Base-by-base conservation (phyloP, 805 yeast species). In the Trichomonascus vanleenenianus region DNA sequence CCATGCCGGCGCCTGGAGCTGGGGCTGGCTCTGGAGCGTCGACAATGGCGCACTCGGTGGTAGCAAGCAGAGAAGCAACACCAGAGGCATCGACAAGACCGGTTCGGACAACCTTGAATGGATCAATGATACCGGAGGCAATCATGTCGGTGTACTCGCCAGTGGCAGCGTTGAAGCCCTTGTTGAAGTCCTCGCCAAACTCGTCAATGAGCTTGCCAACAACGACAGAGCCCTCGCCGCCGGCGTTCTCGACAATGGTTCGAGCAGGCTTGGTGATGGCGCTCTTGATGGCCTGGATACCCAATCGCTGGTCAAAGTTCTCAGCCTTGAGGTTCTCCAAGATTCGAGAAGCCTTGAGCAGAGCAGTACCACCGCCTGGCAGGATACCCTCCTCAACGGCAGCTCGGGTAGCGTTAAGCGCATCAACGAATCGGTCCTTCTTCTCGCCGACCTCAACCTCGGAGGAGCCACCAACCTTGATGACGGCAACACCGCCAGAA, bases 361-460 rank as follows among this genome's bases (percentile, higher is more conserved):
- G 76, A 48, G 98, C 98, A 56, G 97, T 87, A 72, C 98, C 98
- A 67, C 98, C 98, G 73, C 98, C 98, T 63, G 98, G 98, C 56
- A 93, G 77, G 64, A 93, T 88, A 72, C 98, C 98, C 71, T 87
- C 96, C 71, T 91, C 91, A 53, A 93, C 96, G 55, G 98, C 98
- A 48, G 98, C 97, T 71, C 97, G 87, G 44, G 97, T 93, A 46
- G 98, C 97, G 65, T 93, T 91, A 65, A 93, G 77, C 22, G 98
- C 97, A 73, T 93, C 98, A 61, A 93, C 97, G 63, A 88, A 86
- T 72, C 98, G 84, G 68, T 93, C 98, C 76, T 93, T 93, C 93
- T 93, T 93, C 76, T 93, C 98, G 63, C 97, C 94, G 56, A 93
- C 98, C 73, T 93, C 97, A 56, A 93, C 85, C 73, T 93, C 97